These are phyloP conservation scores for Rhodosporidiobolus odoratus DNA, from an alignment of 768 basidiomycete genomes.

Conservation along the genomic window DNA sequence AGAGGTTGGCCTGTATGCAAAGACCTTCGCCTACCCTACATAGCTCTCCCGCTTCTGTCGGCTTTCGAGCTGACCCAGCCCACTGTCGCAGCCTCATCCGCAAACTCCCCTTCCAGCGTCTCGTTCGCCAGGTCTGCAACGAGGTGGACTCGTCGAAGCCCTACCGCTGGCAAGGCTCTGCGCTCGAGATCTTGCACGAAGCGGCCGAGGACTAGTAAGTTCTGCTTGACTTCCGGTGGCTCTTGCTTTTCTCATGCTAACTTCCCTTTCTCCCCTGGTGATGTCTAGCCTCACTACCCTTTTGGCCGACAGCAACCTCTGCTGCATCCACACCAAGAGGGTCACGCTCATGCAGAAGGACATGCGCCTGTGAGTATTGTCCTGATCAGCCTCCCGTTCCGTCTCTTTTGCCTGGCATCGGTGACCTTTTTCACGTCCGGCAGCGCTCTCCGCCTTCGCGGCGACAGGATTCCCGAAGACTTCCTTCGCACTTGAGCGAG, in stretches of 20 bases:
- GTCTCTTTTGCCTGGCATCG: too few relatives aligned
- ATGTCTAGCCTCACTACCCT: conserved; percentile 11
- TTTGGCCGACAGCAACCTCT: conserved; percentile 24
- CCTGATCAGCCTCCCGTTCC: too few relatives aligned
- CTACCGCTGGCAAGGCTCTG: conserved; percentile 52
- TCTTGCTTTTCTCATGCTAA: conserved; percentile 36
- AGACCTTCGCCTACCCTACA: too few relatives aligned
- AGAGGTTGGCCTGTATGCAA: too few relatives aligned
- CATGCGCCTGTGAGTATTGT: too few relatives aligned
- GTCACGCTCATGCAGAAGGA: conserved; percentile 36
- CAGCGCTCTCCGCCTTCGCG: too few relatives aligned
- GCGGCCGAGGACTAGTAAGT: conserved; percentile 52
- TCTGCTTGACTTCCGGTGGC: conserved; percentile 47
- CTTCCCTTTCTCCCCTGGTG: background rate
- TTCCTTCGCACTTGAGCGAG: too few relatives aligned
- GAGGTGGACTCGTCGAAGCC: conserved; percentile 60
- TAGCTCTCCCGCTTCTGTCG: background rate
- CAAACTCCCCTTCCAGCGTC: conserved; percentile 56
- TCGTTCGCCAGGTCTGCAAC: conserved; percentile 71
- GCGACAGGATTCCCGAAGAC: too few relatives aligned
- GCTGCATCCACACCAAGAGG: conserved; percentile 40
- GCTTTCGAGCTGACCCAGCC: background rate
- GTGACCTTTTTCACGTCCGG: too few relatives aligned
- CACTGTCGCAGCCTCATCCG: conserved; percentile 42
- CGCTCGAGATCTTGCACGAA: conserved; percentile 54